phyloP scores from a whole-genome alignment of 139 green algal genomes.

The Coccomyxa sp. region DNA sequence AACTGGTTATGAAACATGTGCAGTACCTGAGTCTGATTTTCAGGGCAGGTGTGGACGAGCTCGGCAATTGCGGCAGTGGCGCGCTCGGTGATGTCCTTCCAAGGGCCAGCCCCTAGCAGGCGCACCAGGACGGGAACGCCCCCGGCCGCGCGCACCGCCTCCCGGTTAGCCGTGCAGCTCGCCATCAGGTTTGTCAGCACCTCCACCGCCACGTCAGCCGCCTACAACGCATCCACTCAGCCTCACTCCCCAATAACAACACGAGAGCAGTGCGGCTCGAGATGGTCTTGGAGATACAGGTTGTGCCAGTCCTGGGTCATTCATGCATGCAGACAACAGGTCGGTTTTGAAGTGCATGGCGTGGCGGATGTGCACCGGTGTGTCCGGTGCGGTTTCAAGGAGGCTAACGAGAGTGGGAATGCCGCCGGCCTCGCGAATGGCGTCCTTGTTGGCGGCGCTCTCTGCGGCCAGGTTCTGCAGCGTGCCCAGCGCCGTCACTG shows the following conservation, averaged over 20 bases:
- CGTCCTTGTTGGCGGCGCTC: constrained; percentile 1
- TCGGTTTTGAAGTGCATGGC: too few species aligned
- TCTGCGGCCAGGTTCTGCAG: background rate
- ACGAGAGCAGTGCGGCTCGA: too few species aligned
- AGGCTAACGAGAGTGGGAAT: background rate
- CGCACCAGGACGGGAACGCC: background rate
- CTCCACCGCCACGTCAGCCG: background rate
- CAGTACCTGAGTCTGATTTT: background rate
- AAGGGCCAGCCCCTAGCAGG: background rate
- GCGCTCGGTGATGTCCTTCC: constrained; percentile 6
- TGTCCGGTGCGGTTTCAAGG: background rate
- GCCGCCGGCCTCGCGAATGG: constrained; percentile 1
- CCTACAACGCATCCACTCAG: background rate
- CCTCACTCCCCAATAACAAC: too few species aligned
- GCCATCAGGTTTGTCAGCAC: background rate
- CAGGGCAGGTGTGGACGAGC: background rate
- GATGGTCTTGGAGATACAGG: too few species aligned
- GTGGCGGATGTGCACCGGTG: background rate
- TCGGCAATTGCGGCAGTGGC: background rate
- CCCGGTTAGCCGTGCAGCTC: background rate
- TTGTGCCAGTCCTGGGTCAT: too few species aligned
- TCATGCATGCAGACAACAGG: too few species aligned
- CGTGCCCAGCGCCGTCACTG: background rate
- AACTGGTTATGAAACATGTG: too few species aligned
- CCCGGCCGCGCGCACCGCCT: background rate